Percentiles rank a stretch among this genome's conserved stretches.
Evolutionary conservation across 1,284 basidiomycete genomes (phyloP).

Genomic region (Sutorius eximius): DNA sequence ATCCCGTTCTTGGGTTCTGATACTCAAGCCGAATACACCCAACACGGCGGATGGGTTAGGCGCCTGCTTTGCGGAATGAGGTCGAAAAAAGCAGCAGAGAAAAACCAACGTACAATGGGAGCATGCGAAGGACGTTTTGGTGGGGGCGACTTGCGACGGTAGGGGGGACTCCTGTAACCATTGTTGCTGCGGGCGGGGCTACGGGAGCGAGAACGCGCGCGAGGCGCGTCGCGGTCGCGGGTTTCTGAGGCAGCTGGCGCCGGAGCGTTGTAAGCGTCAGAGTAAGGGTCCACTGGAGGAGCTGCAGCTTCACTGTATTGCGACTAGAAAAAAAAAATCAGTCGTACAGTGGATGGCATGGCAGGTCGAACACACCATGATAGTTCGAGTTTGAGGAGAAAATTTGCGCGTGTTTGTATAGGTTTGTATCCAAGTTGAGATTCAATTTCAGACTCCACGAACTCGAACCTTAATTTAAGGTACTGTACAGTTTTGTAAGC

Average conservation of each 20-base stretch:
- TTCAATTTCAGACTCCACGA: conserved; percentile 39
- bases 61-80: conserved; percentile 58
- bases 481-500: conserved; percentile 62
- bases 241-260: conserved; percentile 49
- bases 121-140: conserved; percentile 66
- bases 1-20: conserved; percentile 91
- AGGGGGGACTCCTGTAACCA: conserved; percentile 51
- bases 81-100: conserved; percentile 5
- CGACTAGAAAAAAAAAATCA: conserved; percentile 17
- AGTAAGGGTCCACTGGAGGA: conserved; percentile 73
- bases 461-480: conserved; percentile 24
- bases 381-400: conserved; percentile 47
- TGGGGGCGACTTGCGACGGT: conserved; percentile 47
- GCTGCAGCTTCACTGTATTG: conserved; percentile 64
- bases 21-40: conserved; percentile 95
- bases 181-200: conserved; percentile 58
- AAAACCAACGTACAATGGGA: conserved; percentile 60
- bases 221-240: conserved; percentile 47
- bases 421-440: conserved; percentile 23
- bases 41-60: conserved; percentile 87
- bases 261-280: conserved; percentile 74
- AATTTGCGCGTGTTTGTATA: conserved; percentile 45
- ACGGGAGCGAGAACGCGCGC: conserved; percentile 73
- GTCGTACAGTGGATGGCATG: neutral
- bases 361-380: conserved; percentile 55